Conservation (phyloP, 2,329 filamentous ascomycete species). For the Arthrobotrys sphaeroides region DNA sequence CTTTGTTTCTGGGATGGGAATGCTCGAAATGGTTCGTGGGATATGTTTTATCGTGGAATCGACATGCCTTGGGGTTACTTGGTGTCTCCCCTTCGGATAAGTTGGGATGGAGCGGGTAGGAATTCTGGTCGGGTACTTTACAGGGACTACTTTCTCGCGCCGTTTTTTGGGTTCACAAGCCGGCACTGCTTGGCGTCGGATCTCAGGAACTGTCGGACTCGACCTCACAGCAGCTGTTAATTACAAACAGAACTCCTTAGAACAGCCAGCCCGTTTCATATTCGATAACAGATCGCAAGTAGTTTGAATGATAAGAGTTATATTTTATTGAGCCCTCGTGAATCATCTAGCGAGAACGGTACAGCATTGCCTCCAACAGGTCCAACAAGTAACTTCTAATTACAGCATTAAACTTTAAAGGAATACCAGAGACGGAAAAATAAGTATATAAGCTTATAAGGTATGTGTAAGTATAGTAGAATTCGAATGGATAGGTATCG, state of each 20-base stretch:
- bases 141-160: conserved; percentile 2
- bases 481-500: not conserved
- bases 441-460: not conserved
- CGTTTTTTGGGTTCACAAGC: conserved; percentile 14
- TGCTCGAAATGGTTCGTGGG: conserved; percentile 8
- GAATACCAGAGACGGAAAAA: not conserved
- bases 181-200: conserved; percentile 23
- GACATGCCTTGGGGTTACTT: conserved; percentile 4
- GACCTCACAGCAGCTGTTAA: not conserved
- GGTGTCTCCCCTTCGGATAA: not conserved
- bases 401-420: not conserved
- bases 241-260: not conserved
- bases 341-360: conserved; percentile 14
- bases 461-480: not conserved
- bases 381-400: not conserved
- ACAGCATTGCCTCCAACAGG: conserved; percentile 13
- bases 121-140: conserved; percentile 14
- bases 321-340: conserved; percentile 5
- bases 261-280: too few relatives aligned
- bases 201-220: not conserved
- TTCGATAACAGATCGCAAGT: too few relatives aligned
- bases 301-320: not conserved
- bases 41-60: conserved; percentile 23
- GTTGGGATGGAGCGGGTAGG: not conserved
- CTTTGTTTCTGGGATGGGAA: not conserved